Evolutionary conservation across 1,284 basidiomycete species (phyloP), one percentile per base, ranked within the genome.

Genomic region (Inonotus hispidus): DNA sequence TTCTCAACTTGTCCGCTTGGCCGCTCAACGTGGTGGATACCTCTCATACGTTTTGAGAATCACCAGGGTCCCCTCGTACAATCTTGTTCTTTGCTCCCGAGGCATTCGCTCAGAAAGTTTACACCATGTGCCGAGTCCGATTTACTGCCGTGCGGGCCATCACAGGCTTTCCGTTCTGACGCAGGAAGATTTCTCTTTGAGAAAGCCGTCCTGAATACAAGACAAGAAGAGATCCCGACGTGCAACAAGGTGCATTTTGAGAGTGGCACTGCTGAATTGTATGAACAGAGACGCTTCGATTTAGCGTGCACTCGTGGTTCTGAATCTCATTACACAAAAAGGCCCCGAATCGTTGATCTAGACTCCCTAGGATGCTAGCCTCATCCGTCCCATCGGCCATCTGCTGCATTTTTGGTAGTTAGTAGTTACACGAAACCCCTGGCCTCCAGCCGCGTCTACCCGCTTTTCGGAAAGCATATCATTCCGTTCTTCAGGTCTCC

Each of bases 1-100:
- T 53, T 46, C 50, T 21, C 29, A 27, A 29, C 56, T 32, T 35
- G 45, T 47, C 55, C 55, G 43, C 41, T 39, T 49, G 56, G 56
- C 21, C 21, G 43, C 46, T 58, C 37, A 37, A 25, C 46, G 37
- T 37, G 29, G 13, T 58, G 37, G 46, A 58, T 49, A 58, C 25
- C 43, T 39, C 32, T 25, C 25, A 57, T 49, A 46, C 43, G 45
- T 58, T 58, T 38, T 47, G n/a, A 43, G 43, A 47, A 39, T 19
- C 6, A 38, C 38, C 6, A 37, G 46, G 56, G 32, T 37, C 27
- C 56, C 13, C 56, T 16, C 56, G 19, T 23, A 25, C 53, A 27
- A 14, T 21, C 29, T 49, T 13, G 23, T 58, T 32, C 16, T 49
- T 39, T 58, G 45, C 56, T 49, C 56, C 56, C 45, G 27, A 27